Evolutionary conservation across 1,284 basidiomycete species (phyloP), one percentile per base, ranked within the genome.

Genomic region (Leccinum subrobustum): DNA sequence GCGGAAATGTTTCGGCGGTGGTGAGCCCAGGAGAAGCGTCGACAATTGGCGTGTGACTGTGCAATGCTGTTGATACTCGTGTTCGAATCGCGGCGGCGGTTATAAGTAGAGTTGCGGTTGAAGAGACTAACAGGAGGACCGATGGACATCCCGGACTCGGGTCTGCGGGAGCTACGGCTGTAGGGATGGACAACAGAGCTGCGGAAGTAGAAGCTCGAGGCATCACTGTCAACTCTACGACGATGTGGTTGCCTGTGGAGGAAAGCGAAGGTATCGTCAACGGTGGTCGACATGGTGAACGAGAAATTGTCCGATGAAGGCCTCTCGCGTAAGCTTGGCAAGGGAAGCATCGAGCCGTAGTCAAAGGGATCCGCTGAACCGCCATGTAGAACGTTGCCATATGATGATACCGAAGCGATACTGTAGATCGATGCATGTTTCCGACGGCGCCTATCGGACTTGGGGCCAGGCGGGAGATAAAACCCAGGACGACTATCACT

Each of bases 361-460:
- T 90, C 88, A 73, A 93, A 94, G 1, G 92, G 89, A 71, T 93
- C 90, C 0, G 74, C 74, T 1, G 81, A 75, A 31, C 90, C 89
- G 14, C 79, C 74, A 58, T 88, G 81, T 63, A 91, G 78, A 29
- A 90, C 83, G 2, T 79, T 80, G 2, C 92, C 91, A 59, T 91
- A 91, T 0, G 89, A 93, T 0, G 91, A 94, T 25, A 94, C 84
- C 0, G 25, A 93, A 0, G 89, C 86, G 54, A 94, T 87, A 68
- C 90, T 93, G 72, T 88, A 82, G 7, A 27, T 27, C 27, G 27
- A 27, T 27, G 27, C 27, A 27, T 27, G 27, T 27, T 27, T 27
- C 27, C 27, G 27, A 27, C 27, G 27, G 7, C 27, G 27, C 27
- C 27, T 27, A 27, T 27, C 27, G 7, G 27, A 27, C 27, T 27